These are phyloP conservation scores for Gossypium trilobum DNA, from an alignment of 441 rosid species.

Conservation along the genomic window DNA sequence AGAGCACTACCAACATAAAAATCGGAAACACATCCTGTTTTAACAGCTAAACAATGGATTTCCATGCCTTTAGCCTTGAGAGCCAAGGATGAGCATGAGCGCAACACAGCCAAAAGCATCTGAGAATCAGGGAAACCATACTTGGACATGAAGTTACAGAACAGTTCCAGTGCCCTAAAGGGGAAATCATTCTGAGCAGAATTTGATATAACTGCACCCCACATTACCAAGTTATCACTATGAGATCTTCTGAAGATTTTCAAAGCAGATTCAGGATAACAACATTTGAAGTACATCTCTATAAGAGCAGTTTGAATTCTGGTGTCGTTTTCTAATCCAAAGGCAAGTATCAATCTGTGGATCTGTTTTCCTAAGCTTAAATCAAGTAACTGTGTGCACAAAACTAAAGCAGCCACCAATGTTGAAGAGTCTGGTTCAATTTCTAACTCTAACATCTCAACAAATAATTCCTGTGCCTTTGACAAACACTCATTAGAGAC, in stretches of 20 bases:
- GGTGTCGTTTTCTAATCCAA: constrained; percentile 28
- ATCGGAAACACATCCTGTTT: constrained; percentile 20
- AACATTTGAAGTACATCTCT: constrained; percentile 37
- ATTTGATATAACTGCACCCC: constrained; percentile 34
- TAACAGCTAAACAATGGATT: constrained; percentile 33
- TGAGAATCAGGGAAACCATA: constrained; percentile 29
- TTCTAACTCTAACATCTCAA: constrained; percentile 31
- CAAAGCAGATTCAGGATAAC: constrained; percentile 29
- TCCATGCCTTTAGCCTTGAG: constrained; percentile 25
- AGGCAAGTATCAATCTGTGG: constrained; percentile 23
- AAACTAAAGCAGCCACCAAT: constrained; percentile 27
- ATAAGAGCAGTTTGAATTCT: constrained; percentile 31
- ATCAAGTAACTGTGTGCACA: constrained; percentile 22
- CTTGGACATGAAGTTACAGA: constrained; percentile 21
- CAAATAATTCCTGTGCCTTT: constrained; percentile 26
- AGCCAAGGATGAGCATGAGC: constrained; percentile 31
- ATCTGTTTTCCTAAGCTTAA: constrained; percentile 26
- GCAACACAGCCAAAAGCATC: constrained; percentile 29
- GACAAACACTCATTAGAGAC: constrained; percentile 21
- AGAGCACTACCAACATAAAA: constrained; percentile 31
- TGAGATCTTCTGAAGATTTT: constrained; percentile 26
- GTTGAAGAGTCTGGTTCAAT: constrained; percentile 31
- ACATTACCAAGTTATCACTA: constrained; percentile 25
- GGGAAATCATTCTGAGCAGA: constrained; percentile 24
- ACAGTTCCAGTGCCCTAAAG: constrained; percentile 24